Percentiles rank a stretch among this genome's conserved stretches.
These are phyloP conservation scores for Hypomyces rosellus DNA, from an alignment of 2,329 filamentous ascomycete species.

Conservation along the genomic window DNA sequence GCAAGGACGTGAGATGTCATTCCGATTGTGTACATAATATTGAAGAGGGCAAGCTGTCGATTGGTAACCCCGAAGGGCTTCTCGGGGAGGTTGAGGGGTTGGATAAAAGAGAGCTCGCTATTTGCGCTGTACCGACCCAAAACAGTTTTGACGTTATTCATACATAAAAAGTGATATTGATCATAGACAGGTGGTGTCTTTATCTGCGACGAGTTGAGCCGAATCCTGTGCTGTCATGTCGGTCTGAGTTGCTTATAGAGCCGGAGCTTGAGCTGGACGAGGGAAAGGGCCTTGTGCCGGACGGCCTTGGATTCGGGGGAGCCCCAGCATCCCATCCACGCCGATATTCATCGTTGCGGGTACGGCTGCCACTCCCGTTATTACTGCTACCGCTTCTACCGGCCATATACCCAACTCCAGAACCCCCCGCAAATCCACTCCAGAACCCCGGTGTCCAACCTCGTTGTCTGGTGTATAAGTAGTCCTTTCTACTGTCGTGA, in stretches of 20 bases:
- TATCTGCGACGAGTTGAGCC: slow-evolving; percentile 60
- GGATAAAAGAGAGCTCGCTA: slow-evolving; percentile 11
- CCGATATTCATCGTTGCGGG: slow-evolving; percentile 25
- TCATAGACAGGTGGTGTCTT: not conserved
- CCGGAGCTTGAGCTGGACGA: slow-evolving; percentile 31
- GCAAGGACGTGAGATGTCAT: slow-evolving; percentile 8
- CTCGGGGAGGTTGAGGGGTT: slow-evolving; percentile 13
- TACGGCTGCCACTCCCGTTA: slow-evolving; percentile 21
- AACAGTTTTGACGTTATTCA: not conserved
- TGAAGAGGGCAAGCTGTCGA: slow-evolving; percentile 7
- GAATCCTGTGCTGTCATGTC: slow-evolving; percentile 66
- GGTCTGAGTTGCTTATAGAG: slow-evolving; percentile 34
- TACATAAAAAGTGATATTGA: not conserved
- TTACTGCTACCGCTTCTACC: slow-evolving; percentile 40
- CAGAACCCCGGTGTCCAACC: slow-evolving; percentile 71
- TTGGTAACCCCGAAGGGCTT: not conserved
- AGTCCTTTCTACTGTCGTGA: slow-evolving; percentile 30
- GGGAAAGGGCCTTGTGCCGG: slow-evolving; percentile 16
- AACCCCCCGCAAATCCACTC: slow-evolving; percentile 61
- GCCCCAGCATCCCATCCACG: slow-evolving; percentile 20
- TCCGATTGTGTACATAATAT: slow-evolving; percentile 18
- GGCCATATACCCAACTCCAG: slow-evolving; percentile 60
- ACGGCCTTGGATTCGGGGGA: slow-evolving; percentile 15
- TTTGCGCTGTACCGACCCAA: slow-evolving; percentile 6
- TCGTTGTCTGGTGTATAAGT: slow-evolving; percentile 22